These are phyloP conservation scores for Diplosphaera chodatii DNA, from an alignment of 139 green algal genomes.

Conservation along the genomic window DNA sequence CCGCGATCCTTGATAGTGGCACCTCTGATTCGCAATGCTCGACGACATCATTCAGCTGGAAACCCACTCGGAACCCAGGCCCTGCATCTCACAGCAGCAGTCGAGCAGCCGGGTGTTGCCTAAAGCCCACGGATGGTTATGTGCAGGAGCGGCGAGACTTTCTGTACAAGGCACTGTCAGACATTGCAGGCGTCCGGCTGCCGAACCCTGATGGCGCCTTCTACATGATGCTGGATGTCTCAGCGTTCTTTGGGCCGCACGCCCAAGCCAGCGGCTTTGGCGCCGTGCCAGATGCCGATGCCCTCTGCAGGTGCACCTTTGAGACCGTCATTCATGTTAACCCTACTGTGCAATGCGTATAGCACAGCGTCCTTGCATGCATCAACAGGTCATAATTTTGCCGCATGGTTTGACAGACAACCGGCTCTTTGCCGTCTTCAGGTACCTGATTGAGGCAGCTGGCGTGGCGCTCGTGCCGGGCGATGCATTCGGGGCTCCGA, in stretches of 20 bases:
- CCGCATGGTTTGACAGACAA: no score
- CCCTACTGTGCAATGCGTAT: neutral
- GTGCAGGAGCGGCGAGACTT: constrained; percentile 30
- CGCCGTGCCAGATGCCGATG: constrained; percentile 69
- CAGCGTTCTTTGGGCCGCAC: constrained; percentile 63
- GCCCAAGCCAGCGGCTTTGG: constrained; percentile 60
- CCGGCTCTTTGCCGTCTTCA: constrained; percentile 2
- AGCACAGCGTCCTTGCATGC: neutral
- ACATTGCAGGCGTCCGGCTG: constrained; percentile 71
- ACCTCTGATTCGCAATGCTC: no score
- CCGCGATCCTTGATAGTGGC: no score
- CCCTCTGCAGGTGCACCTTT: constrained; percentile 67
- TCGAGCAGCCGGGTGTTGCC: no score
- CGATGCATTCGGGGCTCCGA: constrained; percentile 85
- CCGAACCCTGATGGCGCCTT: constrained; percentile 79
- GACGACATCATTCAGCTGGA: no score
- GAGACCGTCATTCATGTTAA: neutral
- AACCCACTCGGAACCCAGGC: no score
- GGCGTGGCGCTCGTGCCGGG: constrained; percentile 89
- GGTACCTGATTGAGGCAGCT: constrained; percentile 47
- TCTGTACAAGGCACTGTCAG: constrained; percentile 54
- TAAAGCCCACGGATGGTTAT: no score
- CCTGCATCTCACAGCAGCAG: no score
- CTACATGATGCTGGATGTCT: constrained; percentile 90
- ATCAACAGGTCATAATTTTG: no score